phyloP scores from a whole-genome alignment of 345 rosid species.

The Clausena lansium region DNA sequence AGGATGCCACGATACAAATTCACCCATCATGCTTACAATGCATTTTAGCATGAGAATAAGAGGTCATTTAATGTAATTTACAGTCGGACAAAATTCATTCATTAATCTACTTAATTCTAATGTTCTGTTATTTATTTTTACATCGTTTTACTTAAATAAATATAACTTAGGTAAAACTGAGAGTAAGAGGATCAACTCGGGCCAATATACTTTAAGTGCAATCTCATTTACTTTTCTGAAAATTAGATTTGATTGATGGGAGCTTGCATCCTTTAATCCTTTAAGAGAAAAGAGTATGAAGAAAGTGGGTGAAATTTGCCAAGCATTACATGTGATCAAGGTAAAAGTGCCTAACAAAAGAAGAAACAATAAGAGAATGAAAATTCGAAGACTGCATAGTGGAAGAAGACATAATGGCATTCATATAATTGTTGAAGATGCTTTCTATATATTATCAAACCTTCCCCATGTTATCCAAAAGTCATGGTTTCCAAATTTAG shows the following conservation, averaged over 20 bases:
- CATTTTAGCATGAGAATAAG: neutral
- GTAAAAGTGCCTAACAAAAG: neutral
- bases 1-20: neutral
- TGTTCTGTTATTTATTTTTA: too few relatives aligned
- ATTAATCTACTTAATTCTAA: too few relatives aligned
- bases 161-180: too few relatives aligned
- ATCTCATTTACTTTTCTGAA: neutral
- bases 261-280: neutral
- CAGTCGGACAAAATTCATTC: too few relatives aligned
- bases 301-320: neutral
- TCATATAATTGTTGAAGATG: neutral
- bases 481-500: constrained; percentile 9
- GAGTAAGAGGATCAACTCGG: neutral
- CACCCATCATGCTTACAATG: neutral
- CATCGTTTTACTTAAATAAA: too few relatives aligned
- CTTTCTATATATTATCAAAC: neutral
- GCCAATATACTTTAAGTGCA: neutral
- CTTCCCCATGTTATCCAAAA: neutral
- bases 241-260: neutral
- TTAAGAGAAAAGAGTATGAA: neutral
- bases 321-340: neutral
- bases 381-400: constrained; percentile 6
- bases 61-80: neutral
- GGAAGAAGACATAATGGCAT: neutral
- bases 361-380: neutral